Conservation (phyloP, 2,329 filamentous ascomycete species). For the Ophiostoma sp. region DNA sequence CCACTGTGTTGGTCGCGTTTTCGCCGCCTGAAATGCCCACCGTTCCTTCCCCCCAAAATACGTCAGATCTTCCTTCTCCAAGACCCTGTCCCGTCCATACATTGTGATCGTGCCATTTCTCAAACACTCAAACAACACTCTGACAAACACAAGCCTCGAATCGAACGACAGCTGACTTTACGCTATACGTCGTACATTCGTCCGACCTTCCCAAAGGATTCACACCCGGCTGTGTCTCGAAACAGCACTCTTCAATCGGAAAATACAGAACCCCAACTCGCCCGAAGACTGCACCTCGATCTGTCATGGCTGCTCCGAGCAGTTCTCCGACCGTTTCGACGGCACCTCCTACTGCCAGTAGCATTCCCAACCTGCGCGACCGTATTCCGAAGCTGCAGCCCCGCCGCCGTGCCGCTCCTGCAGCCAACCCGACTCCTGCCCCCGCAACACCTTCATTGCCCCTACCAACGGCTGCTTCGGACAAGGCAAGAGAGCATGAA, state of each 20-base stretch:
- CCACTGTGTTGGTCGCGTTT: not conserved
- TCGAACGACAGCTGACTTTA: not conserved
- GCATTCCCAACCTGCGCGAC: slow-evolving; percentile 53
- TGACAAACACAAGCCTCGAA: not conserved
- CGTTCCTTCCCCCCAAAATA: not conserved
- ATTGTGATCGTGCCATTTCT: slow-evolving; percentile 9
- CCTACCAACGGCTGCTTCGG: slow-evolving; percentile 60
- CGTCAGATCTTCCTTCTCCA: not conserved
- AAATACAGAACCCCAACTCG: too few relatives aligned
- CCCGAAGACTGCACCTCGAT: not conserved
- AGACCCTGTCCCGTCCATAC: not conserved
- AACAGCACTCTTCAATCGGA: not conserved
- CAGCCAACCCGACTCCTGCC: slow-evolving; percentile 60
- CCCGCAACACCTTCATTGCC: slow-evolving; percentile 76
- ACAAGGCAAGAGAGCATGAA: slow-evolving; percentile 39
- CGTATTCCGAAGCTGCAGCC: slow-evolving; percentile 68
- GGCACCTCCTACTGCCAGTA: slow-evolving; percentile 16
- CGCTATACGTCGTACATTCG: not conserved
- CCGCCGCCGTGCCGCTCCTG: slow-evolving; percentile 54
- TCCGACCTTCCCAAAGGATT: not conserved
- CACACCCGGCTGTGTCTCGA: not conserved
- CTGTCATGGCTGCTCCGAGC: slow-evolving; percentile 1
- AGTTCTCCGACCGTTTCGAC: slow-evolving; percentile 3
- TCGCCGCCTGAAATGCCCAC: not conserved
- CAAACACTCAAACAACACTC: slow-evolving; percentile 9